Percentiles rank a stretch among this genome's conserved stretches.
phyloP scores from a whole-genome alignment of 2,329 filamentous ascomycete genomes.

The Pezicula neosporulosa region DNA sequence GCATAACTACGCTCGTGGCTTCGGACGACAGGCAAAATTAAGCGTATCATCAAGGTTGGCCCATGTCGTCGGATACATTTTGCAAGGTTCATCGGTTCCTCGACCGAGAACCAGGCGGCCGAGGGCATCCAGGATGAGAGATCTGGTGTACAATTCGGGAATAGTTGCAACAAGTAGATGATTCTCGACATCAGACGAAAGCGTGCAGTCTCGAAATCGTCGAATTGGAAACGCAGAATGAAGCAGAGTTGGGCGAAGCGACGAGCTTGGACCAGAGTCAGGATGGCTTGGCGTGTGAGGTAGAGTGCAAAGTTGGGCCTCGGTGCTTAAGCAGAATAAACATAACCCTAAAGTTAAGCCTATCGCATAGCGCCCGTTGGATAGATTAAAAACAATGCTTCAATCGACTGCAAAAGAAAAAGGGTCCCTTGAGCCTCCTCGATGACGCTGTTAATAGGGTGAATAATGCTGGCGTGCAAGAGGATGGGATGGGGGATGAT shows the following conservation, averaged over 20 bases:
- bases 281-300: background rate
- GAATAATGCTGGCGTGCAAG: background rate
- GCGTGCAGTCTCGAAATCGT: background rate
- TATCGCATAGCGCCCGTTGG: background rate
- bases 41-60: background rate
- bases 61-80: background rate
- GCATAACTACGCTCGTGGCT: background rate
- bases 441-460: background rate
- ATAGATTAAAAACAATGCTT: background rate
- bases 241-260: background rate
- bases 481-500: no score
- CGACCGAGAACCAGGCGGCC: background rate
- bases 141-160: background rate
- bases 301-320: background rate
- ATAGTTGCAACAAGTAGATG: background rate
- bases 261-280: background rate
- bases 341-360: slow-evolving; percentile 2
- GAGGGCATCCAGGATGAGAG: background rate
- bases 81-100: background rate
- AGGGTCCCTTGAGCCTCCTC: background rate
- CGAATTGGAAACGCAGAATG: background rate
- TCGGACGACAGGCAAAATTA: background rate
- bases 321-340: background rate
- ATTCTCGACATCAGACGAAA: background rate
- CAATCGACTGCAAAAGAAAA: background rate